Base-by-base conservation (phyloP, 2,329 filamentous ascomycete species). In the Aureobasidium sp. region DNA sequence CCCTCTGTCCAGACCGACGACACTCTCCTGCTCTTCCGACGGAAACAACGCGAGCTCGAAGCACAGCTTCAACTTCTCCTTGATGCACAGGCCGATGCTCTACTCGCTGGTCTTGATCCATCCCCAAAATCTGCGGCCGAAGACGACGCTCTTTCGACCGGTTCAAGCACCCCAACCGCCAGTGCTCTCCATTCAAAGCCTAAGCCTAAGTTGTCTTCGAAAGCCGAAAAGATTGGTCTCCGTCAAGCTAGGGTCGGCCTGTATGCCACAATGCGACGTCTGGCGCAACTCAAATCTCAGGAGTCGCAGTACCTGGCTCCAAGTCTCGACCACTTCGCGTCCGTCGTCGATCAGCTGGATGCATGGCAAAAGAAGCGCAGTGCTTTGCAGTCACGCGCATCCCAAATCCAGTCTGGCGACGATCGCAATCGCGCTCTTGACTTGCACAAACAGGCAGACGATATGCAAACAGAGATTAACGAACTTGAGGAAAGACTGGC, bases 251-350 rank as follows among this genome's bases (percentile, higher is more conserved):
- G 89, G n/a, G 79, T 80, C 31, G 87, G 85, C 0, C 81, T 93
- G 8, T 79, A 83, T 17, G 80, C 79, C 55, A 81, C 83, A 53
- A 88, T 92, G 71, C 76, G 80, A 3, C 83, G 85, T 59, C 75
- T 92, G 5, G 84, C 83, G 0, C 80, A 81, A 9, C 75, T 92
- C 29, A 90, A 90, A 70, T 77, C 78, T 3, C 87, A 91, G 62
- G 87, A 91, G 73, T 78, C 85, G n/a, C 77, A 79, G 0, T 77
- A 85, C 27, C 75, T 91, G 0, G 79, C 82, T 3, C 75, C 78
- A 1, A 83, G 87, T 2, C 71, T 89, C 39, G 74, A 77, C 3
- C 77, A 82, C 61, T 79, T 87, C 15, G 81, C 84, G 63, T 74
- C 78, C 3, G 84, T 84, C 0, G 74, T 91, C 0, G 75, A 79